Percentiles rank a stretch among this genome's conserved stretches.
These are phyloP conservation scores for Metschnikowia cerradonensis DNA, from an alignment of 805 yeast species.

Conservation along the genomic window DNA sequence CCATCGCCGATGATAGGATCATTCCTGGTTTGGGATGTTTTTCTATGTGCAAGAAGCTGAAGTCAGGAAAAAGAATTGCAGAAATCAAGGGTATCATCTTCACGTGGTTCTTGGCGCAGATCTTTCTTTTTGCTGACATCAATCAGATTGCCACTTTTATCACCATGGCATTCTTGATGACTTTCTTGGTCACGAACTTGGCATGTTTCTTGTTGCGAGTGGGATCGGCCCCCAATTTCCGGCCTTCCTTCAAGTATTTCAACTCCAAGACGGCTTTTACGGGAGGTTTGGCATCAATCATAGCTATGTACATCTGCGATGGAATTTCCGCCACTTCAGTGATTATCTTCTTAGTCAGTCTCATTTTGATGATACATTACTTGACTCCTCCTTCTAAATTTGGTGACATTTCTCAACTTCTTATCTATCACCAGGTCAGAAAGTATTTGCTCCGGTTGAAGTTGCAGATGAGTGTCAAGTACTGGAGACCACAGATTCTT, in stretches of 20 bases:
- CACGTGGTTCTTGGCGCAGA: constrained; percentile 81
- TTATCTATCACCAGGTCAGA: constrained; percentile 94
- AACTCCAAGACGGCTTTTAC: constrained; percentile 73
- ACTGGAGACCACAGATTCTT: constrained; percentile 96
- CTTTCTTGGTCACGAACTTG: constrained; percentile 87
- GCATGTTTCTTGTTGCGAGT: constrained; percentile 87
- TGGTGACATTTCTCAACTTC: constrained; percentile 96
- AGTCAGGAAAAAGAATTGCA: constrained; percentile 42
- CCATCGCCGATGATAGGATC: constrained; percentile 83
- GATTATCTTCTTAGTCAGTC: constrained; percentile 55
- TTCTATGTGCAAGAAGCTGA: constrained; percentile 36
- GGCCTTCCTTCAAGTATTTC: constrained; percentile 92
- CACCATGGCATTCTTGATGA: constrained; percentile 96
- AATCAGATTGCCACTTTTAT: constrained; percentile 92
- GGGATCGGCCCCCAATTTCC: constrained; percentile 95
- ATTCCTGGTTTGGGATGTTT: constrained; percentile 74
- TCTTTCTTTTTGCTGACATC: constrained; percentile 83
- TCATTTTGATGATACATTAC: constrained; percentile 81
- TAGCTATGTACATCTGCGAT: constrained; percentile 94
- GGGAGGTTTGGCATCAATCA: constrained; percentile 66
- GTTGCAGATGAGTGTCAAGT: constrained; percentile 87
- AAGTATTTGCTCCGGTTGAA: constrained; percentile 78
- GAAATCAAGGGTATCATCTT: constrained; percentile 64
- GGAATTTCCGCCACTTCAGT: constrained; percentile 82
- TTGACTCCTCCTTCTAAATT: constrained; percentile 92